These are phyloP conservation scores for Diaporthe eres DNA, from an alignment of 2,329 filamentous ascomycete genomes.

Conservation along the genomic window DNA sequence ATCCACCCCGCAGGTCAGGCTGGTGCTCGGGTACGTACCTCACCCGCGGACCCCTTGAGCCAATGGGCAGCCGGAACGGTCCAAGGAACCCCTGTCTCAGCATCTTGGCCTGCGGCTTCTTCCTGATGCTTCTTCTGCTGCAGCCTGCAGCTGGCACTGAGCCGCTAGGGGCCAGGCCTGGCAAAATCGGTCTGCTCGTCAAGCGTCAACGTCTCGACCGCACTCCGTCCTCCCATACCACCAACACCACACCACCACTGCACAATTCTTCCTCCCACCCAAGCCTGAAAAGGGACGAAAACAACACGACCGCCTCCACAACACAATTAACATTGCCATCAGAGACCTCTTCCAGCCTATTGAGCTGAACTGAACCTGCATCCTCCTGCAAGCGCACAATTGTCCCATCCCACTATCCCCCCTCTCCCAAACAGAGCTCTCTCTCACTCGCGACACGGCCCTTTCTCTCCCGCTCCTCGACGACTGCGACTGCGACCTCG, in stretches of 20 bases:
- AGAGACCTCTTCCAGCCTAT: not conserved
- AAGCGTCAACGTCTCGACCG: slow-evolving; percentile 3
- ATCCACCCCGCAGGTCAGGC: not conserved
- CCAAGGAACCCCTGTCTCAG: slow-evolving; percentile 16
- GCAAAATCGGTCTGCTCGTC: slow-evolving; percentile 17
- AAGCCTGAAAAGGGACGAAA: slow-evolving; percentile 26
- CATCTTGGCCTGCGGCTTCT: not conserved
- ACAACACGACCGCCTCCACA: not conserved
- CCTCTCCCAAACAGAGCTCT: slow-evolving; percentile 20
- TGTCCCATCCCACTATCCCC: not conserved
- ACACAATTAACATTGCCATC: not conserved
- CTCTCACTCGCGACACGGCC: not conserved
- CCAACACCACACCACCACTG: not conserved
- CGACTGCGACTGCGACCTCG: slow-evolving; percentile 20
- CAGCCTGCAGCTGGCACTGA: slow-evolving; percentile 27
- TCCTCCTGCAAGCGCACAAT: not conserved
- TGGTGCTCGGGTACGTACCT: not conserved
- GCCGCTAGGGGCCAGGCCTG: slow-evolving; percentile 26
- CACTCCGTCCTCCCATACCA: not conserved
- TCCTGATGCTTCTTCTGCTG: not conserved
- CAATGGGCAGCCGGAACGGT: not conserved
- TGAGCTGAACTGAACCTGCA: slow-evolving; percentile 10
- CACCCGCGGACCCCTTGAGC: not conserved
- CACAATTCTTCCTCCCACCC: slow-evolving; percentile 14
- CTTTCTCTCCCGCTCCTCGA: not conserved